Evolutionary conservation across 2,329 filamentous ascomycete genomes (phyloP).

Genomic region (Polytolypa hystricis): DNA sequence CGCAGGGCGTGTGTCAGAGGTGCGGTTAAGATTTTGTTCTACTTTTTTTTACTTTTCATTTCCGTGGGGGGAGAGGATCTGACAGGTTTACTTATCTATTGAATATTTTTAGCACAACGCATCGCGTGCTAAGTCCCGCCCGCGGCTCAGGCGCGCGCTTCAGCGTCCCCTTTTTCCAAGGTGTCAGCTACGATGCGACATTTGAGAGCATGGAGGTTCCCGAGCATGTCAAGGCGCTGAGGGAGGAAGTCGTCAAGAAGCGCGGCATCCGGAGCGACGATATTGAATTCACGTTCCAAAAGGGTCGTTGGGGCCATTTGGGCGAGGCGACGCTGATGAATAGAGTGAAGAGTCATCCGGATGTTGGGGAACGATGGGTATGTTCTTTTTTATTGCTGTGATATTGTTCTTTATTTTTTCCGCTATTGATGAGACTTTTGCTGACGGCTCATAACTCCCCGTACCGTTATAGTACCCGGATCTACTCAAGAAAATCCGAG

Average conservation of each 20-base stretch:
- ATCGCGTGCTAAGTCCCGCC: slow-evolving; percentile 65
- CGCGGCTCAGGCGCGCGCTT: slow-evolving; percentile 62
- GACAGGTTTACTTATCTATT: slow-evolving; percentile 2
- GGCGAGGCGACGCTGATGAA: slow-evolving; percentile 80
- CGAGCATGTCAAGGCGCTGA: slow-evolving; percentile 50
- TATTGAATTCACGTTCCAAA: slow-evolving; percentile 77
- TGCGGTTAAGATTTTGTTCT: slow-evolving; percentile 3
- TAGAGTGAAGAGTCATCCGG: slow-evolving; percentile 73
- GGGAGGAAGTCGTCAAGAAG: slow-evolving; percentile 45
- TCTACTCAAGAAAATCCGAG: slow-evolving; percentile 41
- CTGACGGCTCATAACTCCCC: too few relatives aligned
- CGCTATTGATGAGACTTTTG: background rate
- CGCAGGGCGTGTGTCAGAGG: slow-evolving; percentile 64
- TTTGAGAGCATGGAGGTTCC: slow-evolving; percentile 69
- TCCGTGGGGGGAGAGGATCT: background rate
- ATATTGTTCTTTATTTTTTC: background rate
- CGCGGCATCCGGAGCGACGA: slow-evolving; percentile 55
- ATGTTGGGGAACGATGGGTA: slow-evolving; percentile 68
- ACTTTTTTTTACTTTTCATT: background rate
- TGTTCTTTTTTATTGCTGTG: slow-evolving; percentile 12
- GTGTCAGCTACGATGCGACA: slow-evolving; percentile 64
- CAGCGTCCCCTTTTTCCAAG: slow-evolving; percentile 81
- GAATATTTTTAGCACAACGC: slow-evolving; percentile 51
- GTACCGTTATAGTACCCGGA: slow-evolving; percentile 46
- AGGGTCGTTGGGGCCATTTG: slow-evolving; percentile 54